phyloP scores from a whole-genome alignment of 495 filamentous ascomycete species.

The Endocarpon pusillum region DNA sequence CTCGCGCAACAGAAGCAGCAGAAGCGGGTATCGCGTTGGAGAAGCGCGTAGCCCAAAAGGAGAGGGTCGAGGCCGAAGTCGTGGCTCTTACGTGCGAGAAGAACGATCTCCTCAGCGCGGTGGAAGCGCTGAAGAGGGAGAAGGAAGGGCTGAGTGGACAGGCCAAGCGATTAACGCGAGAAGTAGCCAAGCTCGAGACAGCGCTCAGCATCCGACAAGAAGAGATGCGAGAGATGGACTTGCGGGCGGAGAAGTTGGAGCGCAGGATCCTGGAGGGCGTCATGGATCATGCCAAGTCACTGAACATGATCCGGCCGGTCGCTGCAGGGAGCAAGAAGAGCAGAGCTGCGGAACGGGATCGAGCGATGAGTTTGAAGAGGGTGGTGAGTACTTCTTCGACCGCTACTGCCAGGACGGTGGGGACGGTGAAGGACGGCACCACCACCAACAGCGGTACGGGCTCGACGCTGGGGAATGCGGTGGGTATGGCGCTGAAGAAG shows the following conservation, averaged over 20 bases:
- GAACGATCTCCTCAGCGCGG: conserved; percentile 38
- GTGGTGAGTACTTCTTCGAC: conserved; percentile 35
- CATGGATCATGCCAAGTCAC: conserved; percentile 78
- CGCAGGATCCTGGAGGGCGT: conserved; percentile 86
- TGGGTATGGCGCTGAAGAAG: conserved; percentile 36
- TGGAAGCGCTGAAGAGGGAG: conserved; percentile 41
- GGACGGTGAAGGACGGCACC: conserved; percentile 21
- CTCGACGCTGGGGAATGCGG: conserved; percentile 28
- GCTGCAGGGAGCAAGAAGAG: conserved; percentile 26
- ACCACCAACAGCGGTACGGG: conserved; percentile 7
- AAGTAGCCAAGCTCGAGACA: conserved; percentile 76
- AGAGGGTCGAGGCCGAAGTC: conserved; percentile 59
- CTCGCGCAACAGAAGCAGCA: conserved; percentile 63
- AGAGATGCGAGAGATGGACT: conserved; percentile 78
- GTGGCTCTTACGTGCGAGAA: conserved; percentile 46
- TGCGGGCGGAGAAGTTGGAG: conserved; percentile 70
- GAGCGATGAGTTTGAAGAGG: conserved; percentile 57
- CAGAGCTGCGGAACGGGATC: conserved; percentile 20
- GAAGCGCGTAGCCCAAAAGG: conserved; percentile 56
- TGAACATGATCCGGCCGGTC: conserved; percentile 46
- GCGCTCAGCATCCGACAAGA: conserved; percentile 75
- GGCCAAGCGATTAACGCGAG: conserved; percentile 59
- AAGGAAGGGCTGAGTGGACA: conserved; percentile 55
- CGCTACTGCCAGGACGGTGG: conserved; percentile 22
- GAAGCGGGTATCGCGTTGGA: conserved; percentile 70